Evolutionary conservation across 2,329 filamentous ascomycete species (phyloP).

Genomic region (Huntiella decipiens): DNA sequence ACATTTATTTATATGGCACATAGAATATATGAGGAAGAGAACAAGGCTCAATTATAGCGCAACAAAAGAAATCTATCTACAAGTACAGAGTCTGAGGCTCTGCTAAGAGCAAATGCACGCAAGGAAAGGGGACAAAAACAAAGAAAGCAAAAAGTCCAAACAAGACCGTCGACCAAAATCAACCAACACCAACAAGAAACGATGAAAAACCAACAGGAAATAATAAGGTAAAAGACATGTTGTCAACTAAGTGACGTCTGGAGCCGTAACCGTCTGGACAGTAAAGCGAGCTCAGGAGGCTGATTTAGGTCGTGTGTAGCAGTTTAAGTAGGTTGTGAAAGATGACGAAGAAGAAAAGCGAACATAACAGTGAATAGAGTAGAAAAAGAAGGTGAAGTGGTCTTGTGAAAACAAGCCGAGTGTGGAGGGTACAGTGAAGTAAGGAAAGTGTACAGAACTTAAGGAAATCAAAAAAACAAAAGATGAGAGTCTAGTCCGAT

Average conservation of each 20-base stretch:
- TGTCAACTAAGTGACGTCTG: background rate
- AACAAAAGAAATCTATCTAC: background rate
- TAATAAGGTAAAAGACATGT: background rate
- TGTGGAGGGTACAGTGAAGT: background rate
- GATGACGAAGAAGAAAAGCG: background rate
- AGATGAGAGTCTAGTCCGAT: background rate
- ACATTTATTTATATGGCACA: no score
- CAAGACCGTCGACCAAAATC: background rate
- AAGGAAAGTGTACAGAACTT: background rate
- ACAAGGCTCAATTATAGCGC: conserved; percentile 1
- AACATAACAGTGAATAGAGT: background rate
- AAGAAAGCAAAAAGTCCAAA: background rate
- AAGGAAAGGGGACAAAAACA: background rate
- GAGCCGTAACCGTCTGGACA: background rate
- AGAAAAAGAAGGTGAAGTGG: background rate
- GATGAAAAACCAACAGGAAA: conserved; percentile 1
- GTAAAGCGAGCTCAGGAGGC: no score
- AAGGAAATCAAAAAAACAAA: background rate
- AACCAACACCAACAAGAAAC: conserved; percentile 2
- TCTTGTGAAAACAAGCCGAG: no score
- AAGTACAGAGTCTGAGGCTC: background rate
- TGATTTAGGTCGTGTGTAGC: background rate
- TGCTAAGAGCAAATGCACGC: background rate
- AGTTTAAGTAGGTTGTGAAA: conserved; percentile 1
- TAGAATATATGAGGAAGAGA: background rate